A percentile compares a stretch with the other conserved stretches of the same genome.
Evolutionary conservation across 345 rosid species (phyloP).

Genomic region (Ceriops decandra): DNA sequence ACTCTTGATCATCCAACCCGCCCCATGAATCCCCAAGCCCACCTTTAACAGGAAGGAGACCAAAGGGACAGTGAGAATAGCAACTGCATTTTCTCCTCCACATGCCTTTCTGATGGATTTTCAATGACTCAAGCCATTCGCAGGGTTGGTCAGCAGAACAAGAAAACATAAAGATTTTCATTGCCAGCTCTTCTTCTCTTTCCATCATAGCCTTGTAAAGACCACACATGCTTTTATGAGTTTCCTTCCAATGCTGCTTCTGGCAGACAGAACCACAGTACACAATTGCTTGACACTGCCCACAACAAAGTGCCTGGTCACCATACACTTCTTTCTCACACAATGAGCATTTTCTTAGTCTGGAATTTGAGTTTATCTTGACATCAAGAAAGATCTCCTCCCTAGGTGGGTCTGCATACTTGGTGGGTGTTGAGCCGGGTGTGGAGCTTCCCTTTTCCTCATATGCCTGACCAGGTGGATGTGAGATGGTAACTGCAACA

Average conservation of each 20-base stretch:
- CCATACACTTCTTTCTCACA: slow-evolving; percentile 45
- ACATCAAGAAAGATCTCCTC: slow-evolving; percentile 35
- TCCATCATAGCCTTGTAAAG: slow-evolving; percentile 58
- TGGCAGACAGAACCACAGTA: slow-evolving; percentile 45
- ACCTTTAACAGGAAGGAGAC: slow-evolving; percentile 46
- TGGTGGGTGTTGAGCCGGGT: slow-evolving; percentile 40
- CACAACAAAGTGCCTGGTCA: slow-evolving; percentile 48
- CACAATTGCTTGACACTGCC: slow-evolving; percentile 45
- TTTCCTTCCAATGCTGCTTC: slow-evolving; percentile 56
- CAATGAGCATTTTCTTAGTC: slow-evolving; percentile 37
- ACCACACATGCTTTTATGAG: slow-evolving; percentile 44
- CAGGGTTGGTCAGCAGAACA: slow-evolving; percentile 47
- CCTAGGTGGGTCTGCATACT: slow-evolving; percentile 34
- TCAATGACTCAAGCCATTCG: slow-evolving; percentile 48
- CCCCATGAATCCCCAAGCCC: slow-evolving; percentile 53
- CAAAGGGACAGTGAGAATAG: slow-evolving; percentile 46
- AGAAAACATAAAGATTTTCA: slow-evolving; percentile 44
- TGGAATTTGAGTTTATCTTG: slow-evolving; percentile 25
- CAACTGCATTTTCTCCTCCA: slow-evolving; percentile 61
- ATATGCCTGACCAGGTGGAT: slow-evolving; percentile 57
- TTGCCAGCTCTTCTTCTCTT: slow-evolving; percentile 52
- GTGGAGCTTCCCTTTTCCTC: slow-evolving; percentile 46
- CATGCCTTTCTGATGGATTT: slow-evolving; percentile 56
- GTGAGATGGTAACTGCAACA: slow-evolving; percentile 64
- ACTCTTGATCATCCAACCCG: slow-evolving; percentile 43